Evolutionary conservation across 1,284 basidiomycete species (phyloP).

Genomic region (Coniferiporia sulphurascens): DNA sequence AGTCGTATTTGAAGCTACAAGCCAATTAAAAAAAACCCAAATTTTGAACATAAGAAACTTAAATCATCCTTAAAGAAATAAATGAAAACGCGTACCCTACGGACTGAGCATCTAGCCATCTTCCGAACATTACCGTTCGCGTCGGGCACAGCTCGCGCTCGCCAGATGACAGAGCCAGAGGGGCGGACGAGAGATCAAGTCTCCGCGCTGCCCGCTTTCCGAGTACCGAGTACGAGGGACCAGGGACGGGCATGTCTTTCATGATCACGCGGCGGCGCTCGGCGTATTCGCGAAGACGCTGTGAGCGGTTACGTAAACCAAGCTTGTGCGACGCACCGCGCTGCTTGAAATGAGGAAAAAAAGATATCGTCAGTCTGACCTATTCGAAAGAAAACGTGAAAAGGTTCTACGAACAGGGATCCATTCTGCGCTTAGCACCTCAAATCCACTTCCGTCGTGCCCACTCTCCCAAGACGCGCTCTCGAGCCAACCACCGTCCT

Average conservation of each 20-base stretch:
- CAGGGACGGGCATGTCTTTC: slow-evolving; percentile 26
- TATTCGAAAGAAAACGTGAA: slow-evolving; percentile 4
- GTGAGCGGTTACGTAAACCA: slow-evolving; percentile 57
- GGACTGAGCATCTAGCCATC: slow-evolving; percentile 19
- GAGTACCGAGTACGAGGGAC: neutral
- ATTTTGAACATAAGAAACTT: slow-evolving; percentile 7
- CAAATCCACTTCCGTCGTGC: slow-evolving; percentile 71
- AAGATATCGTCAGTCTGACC: neutral
- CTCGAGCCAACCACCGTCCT: slow-evolving; percentile 51
- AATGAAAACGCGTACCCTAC: slow-evolving; percentile 23
- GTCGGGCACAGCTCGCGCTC: slow-evolving; percentile 32
- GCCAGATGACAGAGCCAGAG: slow-evolving; percentile 33
- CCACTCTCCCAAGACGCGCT: slow-evolving; percentile 71
- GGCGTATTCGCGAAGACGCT: slow-evolving; percentile 60
- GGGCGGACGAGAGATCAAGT: slow-evolving; percentile 18
- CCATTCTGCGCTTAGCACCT: slow-evolving; percentile 58
- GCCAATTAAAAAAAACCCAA: neutral
- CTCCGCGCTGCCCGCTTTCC: slow-evolving; percentile 3
- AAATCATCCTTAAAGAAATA: neutral
- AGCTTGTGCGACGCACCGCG: slow-evolving; percentile 44
- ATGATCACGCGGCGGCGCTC: slow-evolving; percentile 53
- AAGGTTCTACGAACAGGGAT: slow-evolving; percentile 44
- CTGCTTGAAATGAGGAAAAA: slow-evolving; percentile 26
- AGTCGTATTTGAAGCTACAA: slow-evolving; percentile 56
- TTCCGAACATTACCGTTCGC: slow-evolving; percentile 30